These are phyloP conservation scores for Ascochyta fabae DNA, from an alignment of 2,329 filamentous ascomycete genomes.

Conservation along the genomic window DNA sequence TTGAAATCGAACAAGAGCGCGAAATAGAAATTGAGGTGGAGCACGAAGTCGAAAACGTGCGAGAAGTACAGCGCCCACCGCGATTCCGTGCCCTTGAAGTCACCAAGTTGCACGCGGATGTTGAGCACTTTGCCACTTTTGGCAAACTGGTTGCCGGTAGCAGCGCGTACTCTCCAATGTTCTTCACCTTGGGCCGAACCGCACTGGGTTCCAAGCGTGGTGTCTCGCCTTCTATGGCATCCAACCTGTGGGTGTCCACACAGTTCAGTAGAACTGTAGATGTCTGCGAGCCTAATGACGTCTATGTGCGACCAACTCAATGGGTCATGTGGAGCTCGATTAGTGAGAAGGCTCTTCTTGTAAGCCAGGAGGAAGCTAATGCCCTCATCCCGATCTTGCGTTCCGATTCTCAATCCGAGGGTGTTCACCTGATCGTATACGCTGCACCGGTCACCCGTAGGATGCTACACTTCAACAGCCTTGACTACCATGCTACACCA, in stretches of 20 bases:
- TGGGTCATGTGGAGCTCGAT: conserved; percentile 66
- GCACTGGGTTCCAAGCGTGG: conserved; percentile 46
- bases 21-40: conserved; percentile 67
- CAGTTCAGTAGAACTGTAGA: conserved; percentile 60
- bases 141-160: conserved; percentile 52
- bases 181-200: conserved; percentile 52
- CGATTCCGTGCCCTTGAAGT: conserved; percentile 53
- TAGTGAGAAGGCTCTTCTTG: conserved; percentile 59
- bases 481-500: conserved; percentile 63
- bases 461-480: conserved; percentile 65
- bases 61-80: conserved; percentile 59
- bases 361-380: conserved; percentile 70
- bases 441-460: conserved; percentile 64
- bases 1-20: conserved; percentile 37
- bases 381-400: conserved; percentile 57
- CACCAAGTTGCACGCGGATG: conserved; percentile 55
- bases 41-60: conserved; percentile 48
- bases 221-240: conserved; percentile 23
- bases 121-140: conserved; percentile 55
- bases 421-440: conserved; percentile 62
- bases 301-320: conserved; percentile 59
- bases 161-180: conserved; percentile 51
- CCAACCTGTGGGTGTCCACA: conserved; percentile 49
- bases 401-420: background rate
- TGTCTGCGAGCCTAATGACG: conserved; percentile 47